Base-by-base conservation (phyloP, 192 early-diverging fungal species). In the Phycomyces nitens region DNA sequence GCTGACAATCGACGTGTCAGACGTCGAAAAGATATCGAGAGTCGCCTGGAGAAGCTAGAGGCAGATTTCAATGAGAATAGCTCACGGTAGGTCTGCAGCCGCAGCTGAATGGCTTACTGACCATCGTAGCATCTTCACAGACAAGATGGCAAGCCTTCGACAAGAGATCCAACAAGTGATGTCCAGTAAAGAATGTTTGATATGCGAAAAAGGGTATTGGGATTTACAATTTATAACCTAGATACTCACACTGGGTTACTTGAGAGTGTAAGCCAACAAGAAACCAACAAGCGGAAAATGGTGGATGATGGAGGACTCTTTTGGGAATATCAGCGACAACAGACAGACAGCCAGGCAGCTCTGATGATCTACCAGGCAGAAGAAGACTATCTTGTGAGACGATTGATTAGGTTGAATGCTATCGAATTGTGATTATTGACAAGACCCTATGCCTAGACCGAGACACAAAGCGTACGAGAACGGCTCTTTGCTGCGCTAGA, bases 401-500 rank as follows among this genome's bases (percentile, higher is more conserved):
- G 27, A 42, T 18, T 53, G 76, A 54, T 55, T 10, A 14, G n/a
- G 51, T 27, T 16, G 41, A 56, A 14, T 6, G 8, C 11, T 38
- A 62, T 2, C 21, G 18, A 18, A 69, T 61, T 54, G 51, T 34
- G 54, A 29, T 58, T 58, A 26, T 52, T 18, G 0, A 49, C 22
- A 16, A 18, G 20, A 15, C 55, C 26, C 38, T n/a, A 10, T 24
- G 20, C 70, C 22, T 29, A 83, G 80, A 68, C 61, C 20, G 89
- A 91, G 49, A 82, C 82, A 69, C 86, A 92, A 59, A 82, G 79
- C 3, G 60, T 94, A 16, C 77, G 84, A 43, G 90, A 93, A 27
- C 86, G 84, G 69, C 85, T 96, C 68, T 78, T 92, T 56, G 76
- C 77, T 20, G 84, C 80, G 16, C 81, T 96, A 29, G 94, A 96